Evolutionary conservation across 192 early-diverging fungal species (phyloP).

Genomic region (Coemansia sp.): DNA sequence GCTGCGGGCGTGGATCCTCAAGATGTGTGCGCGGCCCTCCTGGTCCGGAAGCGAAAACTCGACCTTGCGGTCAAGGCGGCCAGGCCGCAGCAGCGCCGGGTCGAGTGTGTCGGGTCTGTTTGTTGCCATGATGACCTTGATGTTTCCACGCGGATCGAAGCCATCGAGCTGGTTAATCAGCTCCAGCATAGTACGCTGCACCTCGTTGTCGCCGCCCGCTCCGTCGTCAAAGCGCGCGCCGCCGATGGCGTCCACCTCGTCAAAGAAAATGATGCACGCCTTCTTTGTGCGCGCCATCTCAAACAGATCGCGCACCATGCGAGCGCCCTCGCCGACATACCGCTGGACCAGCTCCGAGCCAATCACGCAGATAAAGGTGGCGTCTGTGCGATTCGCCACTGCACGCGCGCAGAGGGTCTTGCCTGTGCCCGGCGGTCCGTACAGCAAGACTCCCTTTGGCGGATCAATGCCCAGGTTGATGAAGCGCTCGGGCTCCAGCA

Average conservation of each 20-base stretch:
- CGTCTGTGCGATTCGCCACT: constrained; percentile 98
- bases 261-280: constrained; percentile 99
- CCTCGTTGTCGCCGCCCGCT: constrained; percentile 98
- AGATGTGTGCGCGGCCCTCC: constrained; percentile 93
- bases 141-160: constrained; percentile 99
- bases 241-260: constrained; percentile 99
- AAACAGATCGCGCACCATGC: constrained; percentile 99
- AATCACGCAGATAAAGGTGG: constrained; percentile 99
- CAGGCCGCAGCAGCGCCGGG: constrained; percentile 95
- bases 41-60: constrained; percentile 97
- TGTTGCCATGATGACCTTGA: constrained; percentile 99
- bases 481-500: constrained; percentile 94
- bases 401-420: constrained; percentile 98
- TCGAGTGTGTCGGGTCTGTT: constrained; percentile 98
- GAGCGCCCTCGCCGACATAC: constrained; percentile 98
- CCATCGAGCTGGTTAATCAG: constrained; percentile 99
- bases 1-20: constrained; percentile 97
- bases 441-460: constrained; percentile 97
- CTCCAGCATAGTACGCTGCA: constrained; percentile 99
- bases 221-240: constrained; percentile 98
- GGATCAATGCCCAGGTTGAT: constrained; percentile 99
- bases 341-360: constrained; percentile 99
- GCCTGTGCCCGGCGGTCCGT: constrained; percentile 95
- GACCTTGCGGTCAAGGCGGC: constrained; percentile 97
- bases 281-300: constrained; percentile 99